Conservation (phyloP, 805 yeast genomes). For the Scheffersomyces stipitis region DNA sequence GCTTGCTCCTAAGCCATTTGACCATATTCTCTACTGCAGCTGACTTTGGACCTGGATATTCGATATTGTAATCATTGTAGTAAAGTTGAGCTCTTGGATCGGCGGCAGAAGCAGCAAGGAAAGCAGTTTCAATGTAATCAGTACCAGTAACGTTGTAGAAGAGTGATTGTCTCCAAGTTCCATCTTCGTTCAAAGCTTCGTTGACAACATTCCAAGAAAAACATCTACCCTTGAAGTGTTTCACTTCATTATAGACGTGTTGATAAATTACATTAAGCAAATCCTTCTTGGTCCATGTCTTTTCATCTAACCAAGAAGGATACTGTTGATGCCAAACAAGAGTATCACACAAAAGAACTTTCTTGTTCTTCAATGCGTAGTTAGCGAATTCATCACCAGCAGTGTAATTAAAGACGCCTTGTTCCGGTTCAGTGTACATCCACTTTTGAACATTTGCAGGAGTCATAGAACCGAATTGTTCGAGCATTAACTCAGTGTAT, state of each 20-base stretch:
- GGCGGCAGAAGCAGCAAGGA: not conserved
- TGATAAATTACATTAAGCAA: not conserved
- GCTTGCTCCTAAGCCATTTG: not conserved
- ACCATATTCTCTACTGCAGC: not conserved
- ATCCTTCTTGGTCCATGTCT: not conserved
- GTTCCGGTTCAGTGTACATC: not conserved
- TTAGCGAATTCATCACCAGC: not conserved
- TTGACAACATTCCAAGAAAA: not conserved
- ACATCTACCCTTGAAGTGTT: not conserved
- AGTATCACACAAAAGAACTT: not conserved
- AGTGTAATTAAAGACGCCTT: not conserved
- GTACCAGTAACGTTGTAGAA: not conserved
- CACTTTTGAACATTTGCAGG: not conserved
- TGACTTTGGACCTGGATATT: not conserved
- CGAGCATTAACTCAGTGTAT: not conserved
- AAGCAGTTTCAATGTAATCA: not conserved
- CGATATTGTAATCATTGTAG: not conserved
- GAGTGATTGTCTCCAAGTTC: not conserved
- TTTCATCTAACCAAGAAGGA: not conserved
- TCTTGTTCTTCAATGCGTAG: not conserved
- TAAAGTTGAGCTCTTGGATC: not conserved
- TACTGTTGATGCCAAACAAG: not conserved
- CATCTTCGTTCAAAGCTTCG: not conserved
- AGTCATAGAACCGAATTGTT: not conserved
- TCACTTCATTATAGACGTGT: not conserved